Evolutionary conservation across 2,329 filamentous ascomycete genomes (phyloP).

Genomic region (Xylariaceae sp.): DNA sequence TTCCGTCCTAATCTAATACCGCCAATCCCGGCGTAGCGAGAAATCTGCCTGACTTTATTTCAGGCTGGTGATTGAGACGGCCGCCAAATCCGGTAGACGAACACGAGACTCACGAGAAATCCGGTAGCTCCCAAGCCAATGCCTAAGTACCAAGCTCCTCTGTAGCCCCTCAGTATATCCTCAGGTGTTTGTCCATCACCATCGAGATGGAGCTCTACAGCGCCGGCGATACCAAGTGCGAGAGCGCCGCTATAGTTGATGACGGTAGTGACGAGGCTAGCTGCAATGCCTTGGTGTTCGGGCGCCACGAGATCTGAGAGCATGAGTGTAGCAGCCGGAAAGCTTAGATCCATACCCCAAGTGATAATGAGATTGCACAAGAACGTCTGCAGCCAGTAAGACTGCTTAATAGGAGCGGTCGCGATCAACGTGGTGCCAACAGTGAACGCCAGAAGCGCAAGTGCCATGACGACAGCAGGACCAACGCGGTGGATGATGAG

Average conservation of each 20-base stretch:
- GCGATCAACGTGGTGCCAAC: constrained; percentile 30
- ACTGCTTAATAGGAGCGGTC: constrained; percentile 41
- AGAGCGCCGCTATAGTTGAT: constrained; percentile 54
- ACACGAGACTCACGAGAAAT: constrained; percentile 23
- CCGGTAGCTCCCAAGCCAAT: constrained; percentile 25
- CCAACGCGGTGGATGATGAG: constrained; percentile 30
- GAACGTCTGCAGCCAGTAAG: constrained; percentile 51
- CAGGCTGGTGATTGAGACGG: constrained; percentile 3
- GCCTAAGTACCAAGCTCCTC: constrained; percentile 28
- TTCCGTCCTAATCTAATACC: background rate
- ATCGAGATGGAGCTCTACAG: constrained; percentile 29
- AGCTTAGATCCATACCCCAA: constrained; percentile 51
- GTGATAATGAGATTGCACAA: constrained; percentile 44
- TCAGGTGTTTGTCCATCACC: constrained; percentile 17
- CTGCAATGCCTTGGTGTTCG: constrained; percentile 34
- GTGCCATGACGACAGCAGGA: constrained; percentile 30
- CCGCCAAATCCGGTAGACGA: constrained; percentile 25
- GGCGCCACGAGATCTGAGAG: constrained; percentile 38
- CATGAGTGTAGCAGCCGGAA: constrained; percentile 48
- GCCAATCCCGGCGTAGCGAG: background rate
- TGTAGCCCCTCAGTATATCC: constrained; percentile 25
- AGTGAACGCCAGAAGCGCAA: constrained; percentile 31
- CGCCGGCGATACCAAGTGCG: constrained; percentile 51
- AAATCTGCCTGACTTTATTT: background rate
- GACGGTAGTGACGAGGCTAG: constrained; percentile 48